These are phyloP conservation scores for Tephrocybe sp. DNA, from an alignment of 768 basidiomycete species.

Conservation along the genomic window DNA sequence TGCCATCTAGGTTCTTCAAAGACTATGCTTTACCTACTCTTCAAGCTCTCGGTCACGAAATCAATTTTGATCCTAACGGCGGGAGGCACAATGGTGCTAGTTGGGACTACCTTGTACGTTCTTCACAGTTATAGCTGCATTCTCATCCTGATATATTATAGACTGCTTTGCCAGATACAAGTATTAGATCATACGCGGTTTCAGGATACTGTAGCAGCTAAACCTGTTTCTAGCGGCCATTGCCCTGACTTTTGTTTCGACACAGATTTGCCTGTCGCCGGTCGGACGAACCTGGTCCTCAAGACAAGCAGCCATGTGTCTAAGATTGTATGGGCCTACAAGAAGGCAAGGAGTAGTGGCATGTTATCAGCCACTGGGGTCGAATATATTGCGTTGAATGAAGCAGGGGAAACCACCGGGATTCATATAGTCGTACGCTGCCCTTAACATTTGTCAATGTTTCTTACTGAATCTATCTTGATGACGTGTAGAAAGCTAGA, in stretches of 20 bases:
- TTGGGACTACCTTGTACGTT: conserved; percentile 12
- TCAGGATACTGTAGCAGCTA: conserved; percentile 13
- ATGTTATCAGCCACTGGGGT: conserved; percentile 9
- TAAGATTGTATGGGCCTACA: conserved; percentile 7
- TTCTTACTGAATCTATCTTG: not conserved
- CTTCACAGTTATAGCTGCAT: not conserved
- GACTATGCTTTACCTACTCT: conserved; percentile 15
- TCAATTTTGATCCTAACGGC: conserved; percentile 15
- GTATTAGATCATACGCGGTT: conserved; percentile 14
- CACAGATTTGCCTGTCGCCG: conserved; percentile 11
- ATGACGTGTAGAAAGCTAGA: not conserved
- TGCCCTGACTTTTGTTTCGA: too few species aligned
- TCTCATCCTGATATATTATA: not conserved
- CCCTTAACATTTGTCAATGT: not conserved
- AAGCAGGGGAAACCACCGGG: not conserved
- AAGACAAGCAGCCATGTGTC: conserved; percentile 14
- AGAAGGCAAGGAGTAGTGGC: conserved; percentile 2
- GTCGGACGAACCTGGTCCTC: conserved; percentile 13
- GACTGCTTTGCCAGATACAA: conserved; percentile 12
- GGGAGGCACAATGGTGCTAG: conserved; percentile 15
- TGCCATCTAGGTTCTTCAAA: conserved; percentile 3
- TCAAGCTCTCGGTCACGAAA: conserved; percentile 6
- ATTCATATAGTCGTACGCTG: conserved; percentile 2
- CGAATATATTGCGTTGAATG: conserved; percentile 10
- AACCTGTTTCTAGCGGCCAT: too few species aligned